A percentile compares a stretch with the other conserved stretches of the same genome.
Conservation (phyloP, 148 eudicot genomes). For the Heliosperma pusillum region DNA sequence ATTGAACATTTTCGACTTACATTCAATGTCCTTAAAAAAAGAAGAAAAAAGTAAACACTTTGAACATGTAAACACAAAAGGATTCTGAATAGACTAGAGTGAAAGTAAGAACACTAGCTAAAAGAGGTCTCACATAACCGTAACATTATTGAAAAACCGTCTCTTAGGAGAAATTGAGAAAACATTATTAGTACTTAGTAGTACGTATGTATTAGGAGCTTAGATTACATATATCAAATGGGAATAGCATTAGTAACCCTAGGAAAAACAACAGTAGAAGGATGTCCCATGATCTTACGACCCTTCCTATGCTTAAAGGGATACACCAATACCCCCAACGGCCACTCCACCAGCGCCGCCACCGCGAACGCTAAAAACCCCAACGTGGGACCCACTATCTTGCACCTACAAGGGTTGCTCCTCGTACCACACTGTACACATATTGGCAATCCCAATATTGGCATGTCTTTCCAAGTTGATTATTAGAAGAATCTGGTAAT, state of each 20-base stretch:
- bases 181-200: too few relatives aligned
- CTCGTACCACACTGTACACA: slow-evolving; percentile 70
- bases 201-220: too few relatives aligned
- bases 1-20: too few relatives aligned
- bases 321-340: slow-evolving; percentile 66
- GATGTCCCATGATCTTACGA: slow-evolving; percentile 79
- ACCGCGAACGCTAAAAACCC: slow-evolving; percentile 70
- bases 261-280: slow-evolving; percentile 63
- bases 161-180: too few relatives aligned
- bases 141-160: too few relatives aligned
- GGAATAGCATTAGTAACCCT: slow-evolving; percentile 55
- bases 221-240: slow-evolving; percentile 27
- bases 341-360: slow-evolving; percentile 85
- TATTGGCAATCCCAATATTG: slow-evolving; percentile 42
- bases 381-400: slow-evolving; percentile 72
- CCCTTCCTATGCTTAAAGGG: slow-evolving; percentile 60
- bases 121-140: too few relatives aligned
- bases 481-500: neutral
- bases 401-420: slow-evolving; percentile 76
- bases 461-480: neutral
- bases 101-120: too few relatives aligned
- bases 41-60: too few relatives aligned
- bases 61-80: too few relatives aligned
- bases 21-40: too few relatives aligned
- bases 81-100: too few relatives aligned